Evolutionary conservation across 2,329 filamentous ascomycete genomes (phyloP), one percentile per base, ranked within the genome.

Genomic region (Stromatinia cepivora): DNA sequence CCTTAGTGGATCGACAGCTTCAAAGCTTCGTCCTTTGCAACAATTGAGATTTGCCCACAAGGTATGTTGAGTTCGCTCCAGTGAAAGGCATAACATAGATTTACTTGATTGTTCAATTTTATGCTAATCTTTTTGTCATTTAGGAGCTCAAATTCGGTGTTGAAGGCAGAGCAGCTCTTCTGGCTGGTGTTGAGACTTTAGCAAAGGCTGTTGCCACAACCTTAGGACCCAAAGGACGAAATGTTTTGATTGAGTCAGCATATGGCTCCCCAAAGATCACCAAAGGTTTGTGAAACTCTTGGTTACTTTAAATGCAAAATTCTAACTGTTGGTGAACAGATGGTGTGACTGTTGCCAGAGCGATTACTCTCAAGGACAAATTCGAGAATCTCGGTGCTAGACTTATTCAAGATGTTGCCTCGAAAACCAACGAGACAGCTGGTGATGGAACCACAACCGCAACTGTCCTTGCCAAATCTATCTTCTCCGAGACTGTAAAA

Each of bases 401-500:
- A 80, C 89, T 99, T 75, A 89, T 99, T 76, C 94, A 98, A 84
- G 95, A 99, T 82, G 95, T 99, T 76, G 95, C 95, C 78, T 95
- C 92, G 80, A 99, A 99, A 90, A 99, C 95, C 80, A 99, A 99
- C 86, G 95, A 99, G 85, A 90, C 93, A 77, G 95, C 95, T 76
- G 95, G 95, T 90, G 95, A 99, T 82, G 95, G 95, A 83, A 99
- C 95, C 78, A 99, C 95, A 75, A 97, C 94, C 75, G 95, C 95
- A 74, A 99, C 95, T 73, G 95, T 98, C 76, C 92, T 99, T 76
- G 95, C 93, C 77, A 92, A 93, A 77, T 92, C 94, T 81, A 99
- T 99, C 84, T 99, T 99, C 88, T 97, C 95, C 82, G 95, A 99
- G 88, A 98, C 94, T 68, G 95, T 98, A 81, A 99, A 99, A 91